Evolutionary conservation across 2,329 filamentous ascomycete species (phyloP).

Genomic region (Incumbomyces delicatus): DNA sequence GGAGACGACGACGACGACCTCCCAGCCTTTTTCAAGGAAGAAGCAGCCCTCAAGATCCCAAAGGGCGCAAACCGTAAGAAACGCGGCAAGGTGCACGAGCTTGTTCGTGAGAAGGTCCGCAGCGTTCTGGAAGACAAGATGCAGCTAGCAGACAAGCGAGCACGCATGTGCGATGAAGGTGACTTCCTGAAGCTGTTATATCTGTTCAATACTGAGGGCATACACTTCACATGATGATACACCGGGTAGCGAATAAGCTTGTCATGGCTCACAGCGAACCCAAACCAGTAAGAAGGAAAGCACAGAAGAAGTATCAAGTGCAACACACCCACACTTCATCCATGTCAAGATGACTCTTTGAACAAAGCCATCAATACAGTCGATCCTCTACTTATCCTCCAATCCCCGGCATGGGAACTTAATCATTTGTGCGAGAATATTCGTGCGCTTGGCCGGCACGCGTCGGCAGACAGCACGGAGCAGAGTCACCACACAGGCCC

Average conservation of each 20-base stretch:
- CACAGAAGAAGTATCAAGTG: too few species aligned
- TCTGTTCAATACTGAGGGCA: constrained; percentile 83
- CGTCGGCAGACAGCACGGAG: too few species aligned
- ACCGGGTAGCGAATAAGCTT: background rate
- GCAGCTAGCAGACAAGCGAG: constrained; percentile 66
- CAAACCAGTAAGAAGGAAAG: too few species aligned
- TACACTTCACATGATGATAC: constrained; percentile 65
- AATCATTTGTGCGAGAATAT: too few species aligned
- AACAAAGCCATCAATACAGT: too few species aligned
- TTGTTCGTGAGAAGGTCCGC: constrained; percentile 79
- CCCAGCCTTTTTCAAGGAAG: constrained; percentile 75
- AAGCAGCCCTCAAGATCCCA: constrained; percentile 17
- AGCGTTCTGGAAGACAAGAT: constrained; percentile 76
- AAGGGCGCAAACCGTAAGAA: constrained; percentile 51
- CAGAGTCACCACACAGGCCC: too few species aligned
- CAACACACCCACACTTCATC: too few species aligned
- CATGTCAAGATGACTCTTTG: too few species aligned
- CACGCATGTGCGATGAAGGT: constrained; percentile 81
- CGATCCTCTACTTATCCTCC: too few species aligned
- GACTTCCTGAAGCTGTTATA: constrained; percentile 76
- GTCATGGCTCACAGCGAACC: too few species aligned
- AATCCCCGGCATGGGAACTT: too few species aligned
- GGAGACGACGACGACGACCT: constrained; percentile 48
- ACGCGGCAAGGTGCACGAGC: constrained; percentile 67
- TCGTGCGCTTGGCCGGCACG: too few species aligned